Evolutionary conservation across 148 eudicot genomes (phyloP), one percentile per base, ranked within the genome.

Genomic region (Fallopia convolvulus): DNA sequence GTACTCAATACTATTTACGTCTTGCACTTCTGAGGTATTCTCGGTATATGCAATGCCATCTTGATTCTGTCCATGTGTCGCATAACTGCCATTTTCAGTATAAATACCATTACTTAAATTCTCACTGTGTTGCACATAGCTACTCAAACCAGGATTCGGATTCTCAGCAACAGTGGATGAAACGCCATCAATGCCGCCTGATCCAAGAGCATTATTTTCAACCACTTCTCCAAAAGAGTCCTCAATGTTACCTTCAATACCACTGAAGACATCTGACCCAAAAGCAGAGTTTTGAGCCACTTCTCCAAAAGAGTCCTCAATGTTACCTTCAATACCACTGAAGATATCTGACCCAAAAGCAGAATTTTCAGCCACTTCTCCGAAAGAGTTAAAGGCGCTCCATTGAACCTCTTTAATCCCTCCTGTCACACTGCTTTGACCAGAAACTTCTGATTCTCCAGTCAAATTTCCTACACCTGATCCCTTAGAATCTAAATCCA

Each of bases 321-420:
- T 77, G 53, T 79, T 78, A 63, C 81, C 87, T 7, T 78, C 91
- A 17, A 91, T 72, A 71, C 81, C 89, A 74, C 70, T 83, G 72
- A 91, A 88, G 80, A 91, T 86, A 77, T 91, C 98, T 5, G 89
- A 89, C 72, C 89, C 89, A 72, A 81, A 80, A 20, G 83, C 85
- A 60, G 55, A 63, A 49, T 47, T 46, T 74, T 20, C 84, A 77
- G 81, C 58, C 61, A 55, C 77, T 11, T 44, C 80, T 2, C 82
- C 47, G 74, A 80, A 84, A 15, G 87, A 21, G 76, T 44, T 76
- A 78, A 91, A 91, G 3, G 91, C 91, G 80, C 84, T 81, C 98
- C 98, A 89, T 47, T 87, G 89, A 48, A 93, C 97, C 82, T 89
- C 89, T 81, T 87, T 93, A 68, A 88, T 82, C 75, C 88, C 91